Conservation (phyloP, 441 rosid genomes). For the Pelargonium australe region DNA sequence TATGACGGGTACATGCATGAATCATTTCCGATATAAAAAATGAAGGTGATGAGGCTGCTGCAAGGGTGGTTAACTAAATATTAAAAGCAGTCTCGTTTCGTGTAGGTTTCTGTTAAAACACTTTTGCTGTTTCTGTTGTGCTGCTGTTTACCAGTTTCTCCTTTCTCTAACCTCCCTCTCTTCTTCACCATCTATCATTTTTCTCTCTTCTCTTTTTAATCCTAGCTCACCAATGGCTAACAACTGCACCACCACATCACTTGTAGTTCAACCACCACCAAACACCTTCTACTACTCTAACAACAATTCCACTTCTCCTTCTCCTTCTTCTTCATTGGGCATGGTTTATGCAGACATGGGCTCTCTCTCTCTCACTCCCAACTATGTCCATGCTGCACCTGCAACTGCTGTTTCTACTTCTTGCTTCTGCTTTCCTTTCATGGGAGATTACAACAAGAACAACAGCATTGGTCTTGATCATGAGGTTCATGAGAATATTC, state of each 20-base stretch:
- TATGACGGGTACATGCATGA: too few species aligned
- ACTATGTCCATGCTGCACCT: slow-evolving; percentile 5
- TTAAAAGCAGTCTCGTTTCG: neutral
- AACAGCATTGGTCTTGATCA: neutral
- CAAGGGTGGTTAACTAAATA: too few species aligned
- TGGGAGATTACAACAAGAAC: too few species aligned
- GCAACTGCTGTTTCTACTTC: too few species aligned
- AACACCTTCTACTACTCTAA: too few species aligned
- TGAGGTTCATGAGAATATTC: neutral
- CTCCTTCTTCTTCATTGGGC: slow-evolving; percentile 24
- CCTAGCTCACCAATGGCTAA: slow-evolving; percentile 15
- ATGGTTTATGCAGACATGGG: slow-evolving; percentile 46
- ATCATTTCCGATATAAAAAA: too few species aligned
- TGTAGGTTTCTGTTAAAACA: slow-evolving; percentile 25
- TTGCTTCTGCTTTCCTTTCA: too few species aligned
- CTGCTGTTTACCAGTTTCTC: slow-evolving; percentile 11
- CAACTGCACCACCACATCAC: too few species aligned
- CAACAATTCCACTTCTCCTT: slow-evolving; percentile 7
- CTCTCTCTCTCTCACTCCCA: slow-evolving; percentile 43
- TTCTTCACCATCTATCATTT: slow-evolving; percentile 8
- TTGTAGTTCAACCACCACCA: too few species aligned
- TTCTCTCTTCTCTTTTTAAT: neutral
- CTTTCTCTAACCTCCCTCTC: too few species aligned
- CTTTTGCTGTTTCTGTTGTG: slow-evolving; percentile 22
- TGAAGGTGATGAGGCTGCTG: too few species aligned